Base-by-base conservation (phyloP, 495 filamentous ascomycete genomes). In the Lentithecium fluviatile region DNA sequence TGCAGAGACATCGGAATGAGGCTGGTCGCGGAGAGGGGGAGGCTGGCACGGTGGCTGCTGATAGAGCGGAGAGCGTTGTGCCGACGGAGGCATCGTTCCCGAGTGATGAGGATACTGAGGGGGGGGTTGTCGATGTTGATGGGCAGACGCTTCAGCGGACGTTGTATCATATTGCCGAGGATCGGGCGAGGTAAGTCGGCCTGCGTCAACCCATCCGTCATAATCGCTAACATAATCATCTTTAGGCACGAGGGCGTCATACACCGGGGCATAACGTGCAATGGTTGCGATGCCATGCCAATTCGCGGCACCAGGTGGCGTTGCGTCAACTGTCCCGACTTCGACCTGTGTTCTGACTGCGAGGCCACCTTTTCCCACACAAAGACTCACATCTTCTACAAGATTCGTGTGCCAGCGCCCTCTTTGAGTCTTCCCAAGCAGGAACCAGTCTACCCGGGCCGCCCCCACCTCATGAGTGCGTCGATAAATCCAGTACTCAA, bases 361-460 rank as follows among this genome's bases (percentile, higher is more conserved):
- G 67, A 71, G 29, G 66, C 62, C 10, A 63, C 58, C 24, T 71
- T 83, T 93, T 17, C 96, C 89, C 95, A 99, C 70, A 84, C 81
- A 60, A 95, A 93, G 74, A 95, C 91, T 0, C 94, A 98, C 75
- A 77, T 98, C 43, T 96, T 98, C 78, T 95, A 93, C 78, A 97
- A 97, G 73, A 86, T 92, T 55, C 82, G 83, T 13, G 86, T 91
- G 37, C 89, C 89, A 6, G 82, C 84, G 2, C 85, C 88, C 0
- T 86, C 83, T 60, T 74, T 88, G 34, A 82, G 85, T 2, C 12
- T 65, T 6, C 54, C 61, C 1, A 65, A 65, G 42, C 66, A 69
- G 42, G 48, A 60, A 32, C 52, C 58, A 8, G 50, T 69, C 85
- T 97, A 97, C 71, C 88, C 95, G 10, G 95, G 94, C 19, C 89